Percentiles rank a stretch among this genome's conserved stretches.
phyloP scores from a whole-genome alignment of 495 filamentous ascomycete genomes.

The Astrothelium subdiscretum region DNA sequence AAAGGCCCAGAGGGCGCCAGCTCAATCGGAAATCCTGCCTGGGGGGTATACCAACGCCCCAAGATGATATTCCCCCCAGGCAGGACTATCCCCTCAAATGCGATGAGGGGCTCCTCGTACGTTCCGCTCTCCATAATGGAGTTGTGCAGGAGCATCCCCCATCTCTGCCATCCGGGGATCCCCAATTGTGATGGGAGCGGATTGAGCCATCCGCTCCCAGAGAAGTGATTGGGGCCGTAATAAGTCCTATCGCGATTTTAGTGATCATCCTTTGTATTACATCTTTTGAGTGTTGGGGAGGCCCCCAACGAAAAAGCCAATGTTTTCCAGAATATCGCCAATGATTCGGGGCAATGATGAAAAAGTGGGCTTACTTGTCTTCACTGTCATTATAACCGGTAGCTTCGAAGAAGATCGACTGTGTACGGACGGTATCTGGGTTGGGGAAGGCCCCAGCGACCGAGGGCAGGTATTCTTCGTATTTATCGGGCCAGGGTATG shows the following conservation, averaged over 20 bases:
- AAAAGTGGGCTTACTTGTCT: background rate
- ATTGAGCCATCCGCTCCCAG: slow-evolving; percentile 25
- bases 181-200: slow-evolving; percentile 23
- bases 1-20: too few species aligned
- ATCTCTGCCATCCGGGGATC: slow-evolving; percentile 29
- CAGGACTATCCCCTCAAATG: slow-evolving; percentile 32
- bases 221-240: slow-evolving; percentile 21
- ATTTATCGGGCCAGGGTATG: background rate
- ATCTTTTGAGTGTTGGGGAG: too few species aligned
- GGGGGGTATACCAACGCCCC: too few species aligned
- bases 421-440: background rate
- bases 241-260: too few species aligned
- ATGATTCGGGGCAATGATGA: too few species aligned
- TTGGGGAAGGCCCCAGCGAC: too few species aligned
- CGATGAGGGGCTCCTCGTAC: slow-evolving; percentile 24
- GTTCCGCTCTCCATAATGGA: too few species aligned
- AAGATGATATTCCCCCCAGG: slow-evolving; percentile 30
- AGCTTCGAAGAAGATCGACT: background rate
- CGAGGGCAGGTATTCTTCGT: background rate
- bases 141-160: slow-evolving; percentile 31
- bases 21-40: too few species aligned
- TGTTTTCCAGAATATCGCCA: too few species aligned
- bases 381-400: background rate
- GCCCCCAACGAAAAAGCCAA: too few species aligned
- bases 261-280: too few species aligned